These are phyloP conservation scores for Pichia californica DNA, from an alignment of 805 yeast genomes.

Conservation along the genomic window DNA sequence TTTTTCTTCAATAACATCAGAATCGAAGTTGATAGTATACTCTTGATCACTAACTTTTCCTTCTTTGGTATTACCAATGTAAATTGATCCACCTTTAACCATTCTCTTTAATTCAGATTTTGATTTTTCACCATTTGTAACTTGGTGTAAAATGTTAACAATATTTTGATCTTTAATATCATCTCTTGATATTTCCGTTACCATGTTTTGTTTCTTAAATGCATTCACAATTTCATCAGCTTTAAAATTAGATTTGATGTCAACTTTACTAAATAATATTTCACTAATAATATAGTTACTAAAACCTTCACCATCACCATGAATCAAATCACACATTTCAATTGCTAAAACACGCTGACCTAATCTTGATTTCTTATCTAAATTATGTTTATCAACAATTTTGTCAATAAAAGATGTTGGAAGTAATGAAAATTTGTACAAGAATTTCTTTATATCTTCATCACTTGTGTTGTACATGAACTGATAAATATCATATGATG, in stretches of 20 bases:
- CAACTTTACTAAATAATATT: slow-evolving; percentile 41
- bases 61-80: slow-evolving; percentile 52
- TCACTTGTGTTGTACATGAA: slow-evolving; percentile 77
- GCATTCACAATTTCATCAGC: slow-evolving; percentile 48
- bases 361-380: slow-evolving; percentile 53
- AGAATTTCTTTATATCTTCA: slow-evolving; percentile 59
- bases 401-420: slow-evolving; percentile 54
- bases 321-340: slow-evolving; percentile 82
- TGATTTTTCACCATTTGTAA: slow-evolving; percentile 42
- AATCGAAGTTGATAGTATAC: slow-evolving; percentile 37
- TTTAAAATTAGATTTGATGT: slow-evolving; percentile 30
- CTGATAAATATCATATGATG: slow-evolving; percentile 79
- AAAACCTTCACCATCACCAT: slow-evolving; percentile 72
- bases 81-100: slow-evolving; percentile 66
- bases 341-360: slow-evolving; percentile 78
- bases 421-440: slow-evolving; percentile 73
- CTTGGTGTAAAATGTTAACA: slow-evolving; percentile 44
- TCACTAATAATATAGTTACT: slow-evolving; percentile 63
- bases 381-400: slow-evolving; percentile 45
- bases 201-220: slow-evolving; percentile 52
- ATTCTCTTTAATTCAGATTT: slow-evolving; percentile 36
- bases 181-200: slow-evolving; percentile 30
- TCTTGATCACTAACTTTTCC: slow-evolving; percentile 43
- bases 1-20: slow-evolving; percentile 50
- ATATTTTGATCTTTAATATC: slow-evolving; percentile 34